Conservation (phyloP, 441 rosid species). For the Pelargonium australe region DNA sequence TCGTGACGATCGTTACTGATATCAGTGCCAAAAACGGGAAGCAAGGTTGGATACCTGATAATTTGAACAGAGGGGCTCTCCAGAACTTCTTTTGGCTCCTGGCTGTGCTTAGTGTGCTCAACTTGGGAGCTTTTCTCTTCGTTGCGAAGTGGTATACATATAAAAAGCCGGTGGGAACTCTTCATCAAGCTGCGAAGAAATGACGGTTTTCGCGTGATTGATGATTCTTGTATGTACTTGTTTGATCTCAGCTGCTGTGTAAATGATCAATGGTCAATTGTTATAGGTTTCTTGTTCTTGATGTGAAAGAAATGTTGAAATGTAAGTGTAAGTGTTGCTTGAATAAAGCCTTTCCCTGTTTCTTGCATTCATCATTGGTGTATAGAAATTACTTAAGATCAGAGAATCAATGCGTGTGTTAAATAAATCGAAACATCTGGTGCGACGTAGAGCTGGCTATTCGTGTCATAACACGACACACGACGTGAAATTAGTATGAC, state of each 20-base stretch:
- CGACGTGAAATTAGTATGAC: too few species aligned
- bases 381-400: too few species aligned
- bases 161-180: slow-evolving; percentile 35
- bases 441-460: too few species aligned
- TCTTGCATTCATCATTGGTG: too few species aligned
- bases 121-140: slow-evolving; percentile 59
- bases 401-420: too few species aligned
- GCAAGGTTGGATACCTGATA: slow-evolving; percentile 89
- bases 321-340: neutral
- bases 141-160: slow-evolving; percentile 68
- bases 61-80: slow-evolving; percentile 69
- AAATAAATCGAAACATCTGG: too few species aligned
- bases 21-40: slow-evolving; percentile 44
- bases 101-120: slow-evolving; percentile 52
- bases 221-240: neutral
- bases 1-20: slow-evolving; percentile 64
- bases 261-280: neutral
- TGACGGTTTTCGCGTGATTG: neutral
- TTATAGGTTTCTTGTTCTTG: neutral
- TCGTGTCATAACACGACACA: too few species aligned
- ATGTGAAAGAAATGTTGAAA: neutral
- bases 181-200: neutral
- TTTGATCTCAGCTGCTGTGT: slow-evolving; percentile 1
- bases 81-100: slow-evolving; percentile 71
- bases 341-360: too few species aligned